These are phyloP conservation scores for Canna indica DNA, from an alignment of 176 grass and related monocot species.

Conservation along the genomic window DNA sequence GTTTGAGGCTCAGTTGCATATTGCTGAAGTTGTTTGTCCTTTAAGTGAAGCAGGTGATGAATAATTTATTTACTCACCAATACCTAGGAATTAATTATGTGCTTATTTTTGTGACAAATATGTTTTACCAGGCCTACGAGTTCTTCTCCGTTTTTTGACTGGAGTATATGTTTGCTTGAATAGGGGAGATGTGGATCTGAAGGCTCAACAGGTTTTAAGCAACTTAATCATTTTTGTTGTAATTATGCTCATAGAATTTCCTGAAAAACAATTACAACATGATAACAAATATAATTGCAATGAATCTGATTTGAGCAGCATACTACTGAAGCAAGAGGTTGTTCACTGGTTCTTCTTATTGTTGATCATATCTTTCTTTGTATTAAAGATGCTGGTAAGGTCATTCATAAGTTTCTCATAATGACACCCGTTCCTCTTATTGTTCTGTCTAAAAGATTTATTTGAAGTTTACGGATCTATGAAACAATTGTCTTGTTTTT, in stretches of 20 bases:
- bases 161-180: constrained; percentile 82
- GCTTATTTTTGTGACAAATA: constrained; percentile 9
- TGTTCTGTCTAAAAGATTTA: constrained; percentile 5
- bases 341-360: no score
- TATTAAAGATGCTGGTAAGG: constrained; percentile 90
- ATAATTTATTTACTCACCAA: no score
- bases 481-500: no score
- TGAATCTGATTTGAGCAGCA: no score
- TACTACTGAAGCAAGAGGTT: constrained; percentile 75
- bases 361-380: constrained; percentile 97
- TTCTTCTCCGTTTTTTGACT: constrained; percentile 93
- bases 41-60: no score
- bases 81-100: constrained; percentile 2
- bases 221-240: constrained; percentile 9
- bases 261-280: background rate
- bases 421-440: constrained; percentile 6
- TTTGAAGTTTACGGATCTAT: background rate
- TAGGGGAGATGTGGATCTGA: constrained; percentile 87
- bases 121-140: constrained; percentile 60
- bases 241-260: constrained; percentile 10
- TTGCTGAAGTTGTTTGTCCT: no score
- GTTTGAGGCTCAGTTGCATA: no score
- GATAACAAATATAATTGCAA: constrained; percentile 20
- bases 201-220: constrained; percentile 58
- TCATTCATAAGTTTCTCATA: constrained; percentile 10